These are phyloP conservation scores for Steccherinum ochraceum DNA, from an alignment of 768 basidiomycete species.

Conservation along the genomic window DNA sequence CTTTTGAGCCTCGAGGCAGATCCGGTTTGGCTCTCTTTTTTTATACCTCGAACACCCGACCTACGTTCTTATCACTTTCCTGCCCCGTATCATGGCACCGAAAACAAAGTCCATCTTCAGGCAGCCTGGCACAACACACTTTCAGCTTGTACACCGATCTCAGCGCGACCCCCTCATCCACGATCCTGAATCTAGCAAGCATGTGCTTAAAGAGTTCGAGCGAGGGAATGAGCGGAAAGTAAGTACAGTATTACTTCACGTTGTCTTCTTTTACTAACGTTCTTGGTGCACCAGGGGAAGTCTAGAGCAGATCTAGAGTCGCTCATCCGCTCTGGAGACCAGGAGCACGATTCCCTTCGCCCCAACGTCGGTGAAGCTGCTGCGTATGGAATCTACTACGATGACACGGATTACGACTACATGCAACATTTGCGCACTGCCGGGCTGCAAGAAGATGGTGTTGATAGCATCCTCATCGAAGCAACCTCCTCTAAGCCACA, in stretches of 20 bases:
- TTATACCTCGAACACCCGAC: too few relatives aligned
- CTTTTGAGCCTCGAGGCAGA: too few relatives aligned
- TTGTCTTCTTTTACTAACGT: background rate
- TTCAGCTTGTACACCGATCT: constrained; percentile 95
- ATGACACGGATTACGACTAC: constrained; percentile 96
- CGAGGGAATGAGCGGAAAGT: constrained; percentile 70
- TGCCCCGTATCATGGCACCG: constrained; percentile 45
- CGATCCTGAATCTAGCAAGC: constrained; percentile 80
- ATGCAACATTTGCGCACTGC: constrained; percentile 90
- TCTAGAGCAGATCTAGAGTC: constrained; percentile 76
- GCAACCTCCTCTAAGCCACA: constrained; percentile 45
- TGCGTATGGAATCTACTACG: constrained; percentile 86
- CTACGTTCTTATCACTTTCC: too few relatives aligned
- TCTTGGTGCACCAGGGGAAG: constrained; percentile 50
- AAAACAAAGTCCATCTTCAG: constrained; percentile 74
- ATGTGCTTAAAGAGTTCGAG: constrained; percentile 83
- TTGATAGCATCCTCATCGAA: constrained; percentile 76
- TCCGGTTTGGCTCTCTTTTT: too few relatives aligned
- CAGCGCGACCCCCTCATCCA: constrained; percentile 94
- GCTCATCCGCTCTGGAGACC: constrained; percentile 42
- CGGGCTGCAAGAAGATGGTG: constrained; percentile 71
- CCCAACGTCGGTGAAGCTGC: constrained; percentile 81
- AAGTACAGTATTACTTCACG: background rate
- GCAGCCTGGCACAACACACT: constrained; percentile 85
- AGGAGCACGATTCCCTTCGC: constrained; percentile 38